Base-by-base conservation (phyloP, 768 basidiomycete species). In the Lactarius indigo region DNA sequence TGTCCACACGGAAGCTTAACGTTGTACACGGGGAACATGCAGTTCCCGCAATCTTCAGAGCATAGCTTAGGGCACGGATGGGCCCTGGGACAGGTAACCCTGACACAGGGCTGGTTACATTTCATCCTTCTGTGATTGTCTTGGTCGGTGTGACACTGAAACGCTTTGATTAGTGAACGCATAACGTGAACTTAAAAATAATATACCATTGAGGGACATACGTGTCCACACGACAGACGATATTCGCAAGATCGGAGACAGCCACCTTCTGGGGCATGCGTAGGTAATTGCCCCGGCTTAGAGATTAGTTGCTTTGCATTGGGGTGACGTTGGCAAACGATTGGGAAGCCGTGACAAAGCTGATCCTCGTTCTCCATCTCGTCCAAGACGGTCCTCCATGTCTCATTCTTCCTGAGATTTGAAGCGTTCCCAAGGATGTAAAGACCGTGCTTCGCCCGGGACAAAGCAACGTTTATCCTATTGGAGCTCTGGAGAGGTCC, bases 381-480 rank as follows among this genome's bases (percentile, higher is more conserved):
- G 26, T 86, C 79, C 2, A 89, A 75, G 17, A 90, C 79, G 0
- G 73, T 75, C 1, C 73, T 74, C 91, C 90, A 92, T 75, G 87
- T 88, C 13, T 72, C 59, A 63, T 83, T 85, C 64, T 76, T 79
- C 5, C 82, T 76, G 55, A 90, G 72, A 47, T 85, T 83, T 0
- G 79, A 74, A 0, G 87, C 84, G 61, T 91, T 90, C 28, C 91
- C 91, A 5, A 92, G 75, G 39, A 93, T 84, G 71, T 82, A 92
- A 2, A 93, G 76, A 5, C 91, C 91, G 67, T 92, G 85, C 58
- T 84, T 83, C 5, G 91, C 90, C 23, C 91, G 81, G 26, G 90
- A 91, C 4, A 92, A 74, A 0, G 91, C 89, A 52, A 92, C 91
- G 59, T 78, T 75, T 61, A 78, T 76, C 20, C 75, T 68, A 68